Percentiles rank a stretch among this genome's conserved stretches.
Evolutionary conservation across 1,139 yeast species (phyloP).

Genomic region (Taphrina confusa): DNA sequence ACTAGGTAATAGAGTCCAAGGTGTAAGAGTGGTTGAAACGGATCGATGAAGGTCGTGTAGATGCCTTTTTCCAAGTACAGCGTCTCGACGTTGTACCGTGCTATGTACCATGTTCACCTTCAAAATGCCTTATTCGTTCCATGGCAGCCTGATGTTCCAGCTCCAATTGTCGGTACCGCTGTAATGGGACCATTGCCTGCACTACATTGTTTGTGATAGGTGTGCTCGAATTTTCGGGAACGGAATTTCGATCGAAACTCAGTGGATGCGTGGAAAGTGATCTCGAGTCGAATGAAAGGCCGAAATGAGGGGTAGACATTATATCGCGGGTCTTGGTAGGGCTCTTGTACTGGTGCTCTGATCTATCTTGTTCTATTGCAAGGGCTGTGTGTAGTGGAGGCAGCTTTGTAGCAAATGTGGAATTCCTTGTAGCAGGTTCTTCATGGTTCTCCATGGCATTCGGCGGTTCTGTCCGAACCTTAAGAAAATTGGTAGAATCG

Average conservation of each 20-base stretch:
- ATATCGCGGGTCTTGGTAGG: neutral
- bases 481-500: too few relatives aligned
- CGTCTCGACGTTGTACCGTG: too few relatives aligned
- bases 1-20: too few relatives aligned
- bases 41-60: too few relatives aligned
- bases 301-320: conserved; percentile 6
- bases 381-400: conserved; percentile 16
- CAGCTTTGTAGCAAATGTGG: too few relatives aligned
- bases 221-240: neutral
- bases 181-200: conserved; percentile 10
- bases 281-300: conserved; percentile 6
- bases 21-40: too few relatives aligned
- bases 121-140: conserved; percentile 14
- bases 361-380: neutral
- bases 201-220: neutral
- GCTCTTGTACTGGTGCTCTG: neutral
- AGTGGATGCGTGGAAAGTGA: conserved; percentile 8
- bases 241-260: conserved; percentile 18
- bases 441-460: too few relatives aligned
- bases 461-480: too few relatives aligned
- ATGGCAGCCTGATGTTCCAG: conserved; percentile 15
- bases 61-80: too few relatives aligned
- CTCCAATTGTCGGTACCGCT: conserved; percentile 13
- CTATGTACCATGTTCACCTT: neutral
- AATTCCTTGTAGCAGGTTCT: too few relatives aligned